Evolutionary conservation across 2,329 filamentous ascomycete genomes (phyloP).

Genomic region (Penicillium sp.): DNA sequence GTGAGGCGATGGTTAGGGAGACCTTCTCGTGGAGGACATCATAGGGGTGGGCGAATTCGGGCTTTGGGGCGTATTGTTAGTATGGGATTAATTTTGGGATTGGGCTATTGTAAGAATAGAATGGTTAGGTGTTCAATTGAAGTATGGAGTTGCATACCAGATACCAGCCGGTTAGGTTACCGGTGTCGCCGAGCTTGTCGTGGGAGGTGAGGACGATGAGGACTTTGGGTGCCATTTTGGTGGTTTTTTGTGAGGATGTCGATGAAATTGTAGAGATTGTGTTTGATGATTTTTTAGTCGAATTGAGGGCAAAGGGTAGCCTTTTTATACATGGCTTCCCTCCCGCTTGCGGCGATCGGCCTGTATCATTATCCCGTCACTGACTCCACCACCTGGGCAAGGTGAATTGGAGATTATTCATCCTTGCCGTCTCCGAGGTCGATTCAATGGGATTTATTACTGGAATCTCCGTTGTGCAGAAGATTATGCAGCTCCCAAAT

Average conservation of each 20-base stretch:
- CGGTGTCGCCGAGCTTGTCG: constrained; percentile 44
- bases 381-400: neutral
- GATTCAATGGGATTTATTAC: neutral
- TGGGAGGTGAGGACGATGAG: constrained; percentile 71
- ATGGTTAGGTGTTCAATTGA: neutral
- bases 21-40: constrained; percentile 56
- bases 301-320: neutral
- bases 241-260: neutral
- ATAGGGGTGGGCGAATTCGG: constrained; percentile 65
- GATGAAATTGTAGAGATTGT: neutral
- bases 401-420: neutral
- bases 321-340: neutral
- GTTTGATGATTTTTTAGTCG: neutral
- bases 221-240: constrained; percentile 54
- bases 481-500: no score
- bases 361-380: constrained; percentile 18
- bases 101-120: accelerated
- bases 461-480: neutral
- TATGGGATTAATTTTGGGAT: neutral
- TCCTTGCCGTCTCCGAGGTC: neutral
- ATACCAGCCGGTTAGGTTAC: constrained; percentile 67
- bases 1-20: constrained; percentile 61
- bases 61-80: constrained; percentile 31
- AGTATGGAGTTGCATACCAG: constrained; percentile 48
- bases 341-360: neutral